These are phyloP conservation scores for Arthrobotrys iridis DNA, from an alignment of 2,329 filamentous ascomycete species.

Conservation along the genomic window DNA sequence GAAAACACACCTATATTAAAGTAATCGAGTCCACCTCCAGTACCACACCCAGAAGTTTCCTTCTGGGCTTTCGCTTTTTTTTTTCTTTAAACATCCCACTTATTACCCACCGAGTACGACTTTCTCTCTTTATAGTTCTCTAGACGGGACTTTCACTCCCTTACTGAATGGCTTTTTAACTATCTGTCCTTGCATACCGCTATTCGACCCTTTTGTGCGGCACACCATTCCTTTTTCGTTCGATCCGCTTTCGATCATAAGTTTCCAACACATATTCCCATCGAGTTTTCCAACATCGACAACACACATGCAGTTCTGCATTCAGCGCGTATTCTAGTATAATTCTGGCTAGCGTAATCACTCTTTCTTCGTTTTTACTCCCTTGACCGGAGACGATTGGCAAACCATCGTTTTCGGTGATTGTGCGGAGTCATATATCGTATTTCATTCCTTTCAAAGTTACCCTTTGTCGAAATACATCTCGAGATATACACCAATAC, in stretches of 20 bases:
- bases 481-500: neutral
- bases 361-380: neutral
- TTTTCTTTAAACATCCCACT: neutral
- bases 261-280: neutral
- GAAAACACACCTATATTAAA: constrained; percentile 37
- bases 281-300: neutral
- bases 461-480: neutral
- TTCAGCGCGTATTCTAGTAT: constrained; percentile 8
- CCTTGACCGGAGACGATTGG: neutral
- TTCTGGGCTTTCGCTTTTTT: constrained; percentile 18
- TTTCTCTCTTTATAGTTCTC: neutral
- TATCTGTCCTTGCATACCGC: constrained; percentile 20
- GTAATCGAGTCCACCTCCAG: constrained; percentile 12
- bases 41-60: constrained; percentile 18
- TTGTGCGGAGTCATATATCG: neutral
- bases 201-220: constrained; percentile 25
- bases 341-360: neutral
- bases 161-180: constrained; percentile 30
- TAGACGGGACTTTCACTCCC: neutral
- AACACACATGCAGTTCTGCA: neutral
- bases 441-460: neutral
- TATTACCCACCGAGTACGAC: neutral
- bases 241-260: neutral
- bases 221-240: constrained; percentile 10
- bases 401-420: constrained; percentile 15